Percentiles rank a stretch among this genome's conserved stretches.
These are phyloP conservation scores for Pleurotus tuoliensis DNA, from an alignment of 768 basidiomycete genomes.

Conservation along the genomic window DNA sequence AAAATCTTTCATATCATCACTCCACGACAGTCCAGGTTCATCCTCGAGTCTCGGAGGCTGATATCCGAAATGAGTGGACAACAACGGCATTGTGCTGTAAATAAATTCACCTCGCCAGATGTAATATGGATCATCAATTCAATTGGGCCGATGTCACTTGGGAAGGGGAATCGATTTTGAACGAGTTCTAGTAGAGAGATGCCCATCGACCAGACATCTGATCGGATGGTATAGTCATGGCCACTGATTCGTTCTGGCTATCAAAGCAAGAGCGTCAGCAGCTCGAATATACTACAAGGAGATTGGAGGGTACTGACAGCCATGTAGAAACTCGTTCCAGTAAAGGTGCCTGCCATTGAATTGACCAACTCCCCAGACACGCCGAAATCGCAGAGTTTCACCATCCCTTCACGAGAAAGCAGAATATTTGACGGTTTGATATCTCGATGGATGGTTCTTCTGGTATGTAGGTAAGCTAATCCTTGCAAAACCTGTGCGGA, in stretches of 20 bases:
- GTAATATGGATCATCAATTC: conserved; percentile 92
- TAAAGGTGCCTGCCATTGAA: conserved; percentile 91
- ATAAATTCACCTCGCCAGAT: conserved; percentile 57
- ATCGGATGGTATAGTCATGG: conserved; percentile 87
- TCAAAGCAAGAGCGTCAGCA: conserved; percentile 9
- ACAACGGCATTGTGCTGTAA: conserved; percentile 13
- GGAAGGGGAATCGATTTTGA: conserved; percentile 93
- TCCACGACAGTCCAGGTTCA: conserved; percentile 68
- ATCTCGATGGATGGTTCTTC: conserved; percentile 92
- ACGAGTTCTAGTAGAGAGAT: conserved; percentile 93
- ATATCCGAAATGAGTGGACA: conserved; percentile 1
- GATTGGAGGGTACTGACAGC: conserved; percentile 60
- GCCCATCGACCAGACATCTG: conserved; percentile 98
- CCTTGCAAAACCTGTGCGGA: conserved; percentile 73
- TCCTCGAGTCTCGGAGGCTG: conserved; percentile 84
- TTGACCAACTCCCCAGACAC: conserved; percentile 95
- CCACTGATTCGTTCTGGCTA: conserved; percentile 95
- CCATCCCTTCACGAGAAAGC: conserved; percentile 80
- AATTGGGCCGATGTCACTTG: conserved; percentile 87
- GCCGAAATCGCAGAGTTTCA: conserved; percentile 95
- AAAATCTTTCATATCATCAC: conserved; percentile 87
- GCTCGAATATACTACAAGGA: conserved; percentile 4
- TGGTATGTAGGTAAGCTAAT: conserved; percentile 88
- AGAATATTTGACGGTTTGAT: conserved; percentile 95
- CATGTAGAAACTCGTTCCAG: conserved; percentile 98